Evolutionary conservation across 306 rosid species (phyloP).

Genomic region (Glycine latifolia): DNA sequence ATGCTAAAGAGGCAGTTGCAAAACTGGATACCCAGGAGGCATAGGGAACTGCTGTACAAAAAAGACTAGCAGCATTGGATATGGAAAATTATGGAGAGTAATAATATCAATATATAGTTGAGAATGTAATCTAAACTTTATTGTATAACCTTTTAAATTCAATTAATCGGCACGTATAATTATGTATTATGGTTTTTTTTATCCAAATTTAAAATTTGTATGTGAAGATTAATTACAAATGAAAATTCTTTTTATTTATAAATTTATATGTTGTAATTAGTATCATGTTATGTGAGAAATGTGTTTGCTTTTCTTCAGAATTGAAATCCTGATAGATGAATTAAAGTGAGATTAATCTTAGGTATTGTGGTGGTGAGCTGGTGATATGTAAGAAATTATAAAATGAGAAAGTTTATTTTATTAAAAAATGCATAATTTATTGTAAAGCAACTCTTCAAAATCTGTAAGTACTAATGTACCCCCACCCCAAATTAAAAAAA

Average conservation of each 20-base stretch:
- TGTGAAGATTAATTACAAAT: background rate
- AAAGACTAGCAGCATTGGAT: background rate
- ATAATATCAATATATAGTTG: background rate
- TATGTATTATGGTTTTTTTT: background rate
- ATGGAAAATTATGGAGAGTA: background rate
- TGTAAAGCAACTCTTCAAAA: background rate
- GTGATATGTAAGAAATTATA: background rate
- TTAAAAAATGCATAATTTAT: background rate
- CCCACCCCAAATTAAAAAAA: background rate
- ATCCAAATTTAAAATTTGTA: background rate
- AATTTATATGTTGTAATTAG: background rate
- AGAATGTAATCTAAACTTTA: background rate
- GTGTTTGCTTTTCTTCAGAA: background rate
- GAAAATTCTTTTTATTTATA: background rate
- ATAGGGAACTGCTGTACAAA: background rate
- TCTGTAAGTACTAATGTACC: background rate
- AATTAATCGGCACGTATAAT: background rate
- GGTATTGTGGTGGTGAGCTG: background rate
- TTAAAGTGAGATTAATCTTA: background rate
- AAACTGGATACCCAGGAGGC: background rate
- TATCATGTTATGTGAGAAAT: background rate
- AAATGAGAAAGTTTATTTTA: background rate
- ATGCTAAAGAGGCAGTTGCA: slow-evolving; percentile 7
- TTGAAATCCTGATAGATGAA: background rate
- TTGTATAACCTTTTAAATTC: background rate